Base-by-base conservation (phyloP, 345 rosid species). In the Sonneratia alba region DNA sequence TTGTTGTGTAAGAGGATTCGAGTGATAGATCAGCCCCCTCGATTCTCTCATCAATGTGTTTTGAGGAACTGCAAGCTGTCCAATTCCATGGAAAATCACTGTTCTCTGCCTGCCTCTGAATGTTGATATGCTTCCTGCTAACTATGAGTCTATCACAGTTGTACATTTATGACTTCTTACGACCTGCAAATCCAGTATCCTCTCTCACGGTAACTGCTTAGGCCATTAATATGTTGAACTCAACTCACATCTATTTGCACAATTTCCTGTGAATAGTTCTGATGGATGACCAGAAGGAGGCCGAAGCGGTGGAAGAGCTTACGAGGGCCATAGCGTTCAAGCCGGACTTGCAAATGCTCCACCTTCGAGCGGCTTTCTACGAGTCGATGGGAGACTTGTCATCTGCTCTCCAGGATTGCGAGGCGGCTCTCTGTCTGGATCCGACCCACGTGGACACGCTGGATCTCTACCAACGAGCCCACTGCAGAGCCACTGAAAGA, bases 361-460 rank as follows among this genome's bases (percentile, higher is more conserved):
- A 94, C 74, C 97, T 94, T 71, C 87, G 97, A 73, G 98, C 98
- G 51, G 97, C 98, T 34, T 94, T 94, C 76, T 80, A 85, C 0
- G 98, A 94, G 81, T 86, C 97, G 69, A 80, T 86, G 48, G 96
- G 97, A 70, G 87, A 91, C 67, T 67, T 85, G 19, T 59, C 78
- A 15, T 77, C 87, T 71, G 89, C 97, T 68, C 65, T 89, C 42
- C 83, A 75, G 77, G 97, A 94, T 76, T 94, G 97, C 68, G 86
- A 84, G 74, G 97, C 97, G 63, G 98, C 97, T 81, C 97, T 94
- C 68, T 91, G 96, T 80, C 74, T 94, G 76, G 97, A 94, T 73
- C 95, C 96, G 1, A 78, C 79, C 74, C 95, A 94, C 76, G 72
- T 61, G 1, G 98, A 91, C 80, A 90, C 92, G 0, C 86, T 85